phyloP scores from a whole-genome alignment of 179 eudicot genomes.

The Drosera spatulata region DNA sequence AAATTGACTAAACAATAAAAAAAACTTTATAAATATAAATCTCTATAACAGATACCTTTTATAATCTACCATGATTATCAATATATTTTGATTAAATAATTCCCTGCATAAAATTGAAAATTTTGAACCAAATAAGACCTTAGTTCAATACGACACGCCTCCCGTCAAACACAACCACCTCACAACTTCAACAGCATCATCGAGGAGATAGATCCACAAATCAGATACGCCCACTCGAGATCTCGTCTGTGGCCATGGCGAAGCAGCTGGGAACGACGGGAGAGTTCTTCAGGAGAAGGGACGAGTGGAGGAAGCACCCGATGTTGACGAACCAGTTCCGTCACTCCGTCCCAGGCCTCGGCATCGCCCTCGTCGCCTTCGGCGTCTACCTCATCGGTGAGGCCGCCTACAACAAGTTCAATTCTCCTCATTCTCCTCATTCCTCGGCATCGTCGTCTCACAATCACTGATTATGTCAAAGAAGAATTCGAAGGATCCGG shows the following conservation, averaged over 20 bases:
- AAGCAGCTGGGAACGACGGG: conserved; percentile 78
- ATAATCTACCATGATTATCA: too few species aligned
- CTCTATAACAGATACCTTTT: too few species aligned
- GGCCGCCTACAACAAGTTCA: conserved; percentile 47
- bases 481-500: background rate
- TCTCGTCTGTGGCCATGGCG: conserved; percentile 18
- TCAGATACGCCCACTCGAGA: too few species aligned
- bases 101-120: too few species aligned
- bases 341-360: conserved; percentile 81
- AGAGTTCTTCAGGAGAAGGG: conserved; percentile 93
- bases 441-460: conserved; percentile 16
- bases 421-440: conserved; percentile 13
- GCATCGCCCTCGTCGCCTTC: conserved; percentile 75
- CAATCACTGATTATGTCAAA: conserved; percentile 3
- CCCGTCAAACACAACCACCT: too few species aligned
- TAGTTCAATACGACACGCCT: too few species aligned
- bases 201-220: too few species aligned
- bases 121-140: too few species aligned
- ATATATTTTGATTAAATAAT: too few species aligned
- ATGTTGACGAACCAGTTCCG: conserved; percentile 75
- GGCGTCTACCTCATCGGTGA: conserved; percentile 73
- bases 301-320: conserved; percentile 94
- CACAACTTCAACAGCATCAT: too few species aligned
- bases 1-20: too few species aligned
- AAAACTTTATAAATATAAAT: too few species aligned